Evolutionary conservation across 352 stramenopile species (phyloP), one percentile per base, ranked within the genome.

Genomic region (Phytophthora hibernalis): DNA sequence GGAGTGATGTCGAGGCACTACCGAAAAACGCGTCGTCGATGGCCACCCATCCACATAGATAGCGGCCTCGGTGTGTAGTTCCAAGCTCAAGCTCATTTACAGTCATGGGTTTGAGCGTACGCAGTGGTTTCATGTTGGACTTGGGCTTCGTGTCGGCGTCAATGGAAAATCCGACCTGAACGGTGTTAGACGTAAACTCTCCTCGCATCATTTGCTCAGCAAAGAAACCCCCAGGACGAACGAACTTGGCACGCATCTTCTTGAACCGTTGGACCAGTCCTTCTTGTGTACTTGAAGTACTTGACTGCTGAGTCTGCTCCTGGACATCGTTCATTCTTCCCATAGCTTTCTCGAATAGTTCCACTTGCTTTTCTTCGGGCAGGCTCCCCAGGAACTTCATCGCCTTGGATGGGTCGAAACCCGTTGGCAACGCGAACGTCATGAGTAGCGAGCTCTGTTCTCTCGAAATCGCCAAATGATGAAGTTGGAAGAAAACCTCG

Each of bases 1-100:
- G 18, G 1, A 79, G 40, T 1, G 54, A 55, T 1, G 66, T 35
- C 1, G 70, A 68, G 2, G 70, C 30, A 8, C 65, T 57, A 0
- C 65, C 55, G 21, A 74, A 76, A 38, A 76, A 79, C 0, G 67
- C 67, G 12, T 76, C 62, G 30, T 73, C 61, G 10, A 76, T 45
- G 16, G 71, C 66, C 24, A 79, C 62, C 54, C 63, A 74, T 0
- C 71, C 68, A 28, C 71, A 79, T 18, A 79, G n/a, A 44, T 79
- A 79, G 26, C 63, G 61, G 1, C 62, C 71, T 26, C 48, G 40
- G 30, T 79, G 71, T 2, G 67, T 79, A 22, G 68, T 68, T 9
- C 62, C 58, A 22, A 74, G 22, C 7, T 68, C 53, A 1, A 79
- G 48, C 13, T 76, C 71, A 3, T 69, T 51, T 6, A 21, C 42